These are phyloP conservation scores for Curvularia sp. DNA, from an alignment of 2,329 filamentous ascomycete species.

Conservation along the genomic window DNA sequence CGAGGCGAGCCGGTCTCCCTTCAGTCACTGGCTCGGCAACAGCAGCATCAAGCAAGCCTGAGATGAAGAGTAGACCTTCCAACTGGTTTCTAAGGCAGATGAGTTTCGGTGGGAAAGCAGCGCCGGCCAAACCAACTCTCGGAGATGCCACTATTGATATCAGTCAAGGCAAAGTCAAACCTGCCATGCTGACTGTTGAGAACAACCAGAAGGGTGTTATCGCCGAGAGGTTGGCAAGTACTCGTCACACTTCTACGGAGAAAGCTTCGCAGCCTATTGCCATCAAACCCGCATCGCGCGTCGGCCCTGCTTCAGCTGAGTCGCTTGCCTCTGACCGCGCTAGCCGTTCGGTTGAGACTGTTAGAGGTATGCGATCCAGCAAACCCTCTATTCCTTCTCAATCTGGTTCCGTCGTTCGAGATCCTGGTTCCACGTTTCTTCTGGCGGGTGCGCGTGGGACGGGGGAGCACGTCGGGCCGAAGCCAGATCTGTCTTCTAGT, in stretches of 20 bases:
- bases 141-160: slow-evolving; percentile 45
- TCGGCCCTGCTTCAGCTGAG: slow-evolving; percentile 29
- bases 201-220: slow-evolving; percentile 49
- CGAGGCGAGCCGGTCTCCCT: slow-evolving; percentile 31
- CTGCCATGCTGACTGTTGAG: slow-evolving; percentile 44
- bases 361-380: slow-evolving; percentile 31
- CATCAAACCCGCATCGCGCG: slow-evolving; percentile 43
- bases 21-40: slow-evolving; percentile 15
- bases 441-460: slow-evolving; percentile 47
- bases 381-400: slow-evolving; percentile 37
- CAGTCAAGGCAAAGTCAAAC: slow-evolving; percentile 43
- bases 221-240: slow-evolving; percentile 49
- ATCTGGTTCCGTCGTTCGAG: slow-evolving; percentile 42
- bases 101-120: slow-evolving; percentile 48
- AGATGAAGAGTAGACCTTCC: slow-evolving; percentile 33
- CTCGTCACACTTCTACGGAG: slow-evolving; percentile 37
- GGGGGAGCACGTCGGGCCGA: slow-evolving; percentile 41
- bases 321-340: slow-evolving; percentile 40
- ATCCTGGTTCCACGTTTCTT: slow-evolving; percentile 50
- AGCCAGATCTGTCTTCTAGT: slow-evolving; percentile 50
- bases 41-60: slow-evolving; percentile 18
- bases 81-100: slow-evolving; percentile 51
- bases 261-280: slow-evolving; percentile 50
- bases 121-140: slow-evolving; percentile 39
- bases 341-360: slow-evolving; percentile 44